phyloP scores from a whole-genome alignment of 805 yeast species.

The Saccharomycopsis selenospora region DNA sequence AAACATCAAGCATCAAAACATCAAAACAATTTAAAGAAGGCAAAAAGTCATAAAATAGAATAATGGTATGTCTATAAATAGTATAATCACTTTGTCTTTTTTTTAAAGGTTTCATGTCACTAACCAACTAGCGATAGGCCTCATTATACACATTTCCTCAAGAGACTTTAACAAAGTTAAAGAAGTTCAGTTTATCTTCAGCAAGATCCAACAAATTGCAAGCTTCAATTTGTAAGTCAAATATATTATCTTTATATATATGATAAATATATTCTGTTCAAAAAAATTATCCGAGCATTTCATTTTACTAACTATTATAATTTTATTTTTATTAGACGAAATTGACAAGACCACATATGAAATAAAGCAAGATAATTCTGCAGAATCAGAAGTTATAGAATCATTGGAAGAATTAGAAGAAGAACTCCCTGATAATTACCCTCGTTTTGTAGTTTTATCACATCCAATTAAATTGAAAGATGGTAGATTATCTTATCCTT shows the following conservation, averaged over 20 bases:
- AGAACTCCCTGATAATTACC: constrained; percentile 74
- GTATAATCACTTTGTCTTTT: no score
- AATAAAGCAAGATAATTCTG: constrained; percentile 40
- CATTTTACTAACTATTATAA: constrained; percentile 16
- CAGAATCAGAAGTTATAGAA: constrained; percentile 34
- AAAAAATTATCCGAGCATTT: constrained; percentile 8
- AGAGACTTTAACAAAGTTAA: constrained; percentile 51
- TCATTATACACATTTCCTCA: constrained; percentile 56
- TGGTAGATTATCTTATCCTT: constrained; percentile 67
- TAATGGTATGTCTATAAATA: no score
- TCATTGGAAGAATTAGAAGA: constrained; percentile 60
- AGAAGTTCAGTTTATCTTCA: constrained; percentile 67
- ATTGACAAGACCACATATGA: constrained; percentile 52
- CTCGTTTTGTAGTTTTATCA: constrained; percentile 68
- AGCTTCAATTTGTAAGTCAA: constrained; percentile 51
- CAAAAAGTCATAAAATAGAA: no score
- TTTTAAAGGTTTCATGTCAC: no score
- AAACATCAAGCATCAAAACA: no score
- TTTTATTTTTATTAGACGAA: constrained; percentile 15
- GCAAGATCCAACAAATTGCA: constrained; percentile 56
- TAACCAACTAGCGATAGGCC: no score
- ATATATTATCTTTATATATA: no score
- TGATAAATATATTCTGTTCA: no score
- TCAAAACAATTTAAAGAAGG: no score
- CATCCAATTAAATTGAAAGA: constrained; percentile 65